These are phyloP conservation scores for Sechiopsis laciniata DNA, from an alignment of 306 rosid species.

Conservation along the genomic window DNA sequence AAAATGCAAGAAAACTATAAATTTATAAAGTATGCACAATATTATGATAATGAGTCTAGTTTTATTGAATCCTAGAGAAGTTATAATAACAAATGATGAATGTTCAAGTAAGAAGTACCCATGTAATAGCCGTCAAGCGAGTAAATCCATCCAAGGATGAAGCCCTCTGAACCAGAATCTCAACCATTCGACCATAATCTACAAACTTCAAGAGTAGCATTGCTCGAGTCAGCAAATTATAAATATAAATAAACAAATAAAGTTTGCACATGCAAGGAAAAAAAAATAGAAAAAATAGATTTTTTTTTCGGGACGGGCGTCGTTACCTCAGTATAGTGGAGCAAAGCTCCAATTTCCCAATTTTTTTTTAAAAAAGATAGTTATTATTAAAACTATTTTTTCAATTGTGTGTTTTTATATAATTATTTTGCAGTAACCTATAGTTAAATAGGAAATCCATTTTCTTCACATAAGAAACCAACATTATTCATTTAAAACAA, in stretches of 20 bases:
- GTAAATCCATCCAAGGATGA: slow-evolving; percentile 83
- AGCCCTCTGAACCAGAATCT: slow-evolving; percentile 91
- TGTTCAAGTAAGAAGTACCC: slow-evolving; percentile 52
- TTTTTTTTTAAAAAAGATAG: too few relatives aligned
- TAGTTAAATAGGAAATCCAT: not conserved
- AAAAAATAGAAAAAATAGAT: too few relatives aligned
- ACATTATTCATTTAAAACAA: not conserved
- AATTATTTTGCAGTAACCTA: slow-evolving; percentile 8
- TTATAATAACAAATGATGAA: slow-evolving; percentile 9
- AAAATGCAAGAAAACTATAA: slow-evolving; percentile 18
- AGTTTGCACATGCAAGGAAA: slow-evolving; percentile 6
- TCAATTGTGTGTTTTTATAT: not conserved
- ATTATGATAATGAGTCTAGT: not conserved
- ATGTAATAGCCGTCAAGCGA: slow-evolving; percentile 86
- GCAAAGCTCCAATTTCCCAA: too few relatives aligned
- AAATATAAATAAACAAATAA: slow-evolving; percentile 61
- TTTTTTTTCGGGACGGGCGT: too few relatives aligned
- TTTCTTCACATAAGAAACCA: not conserved
- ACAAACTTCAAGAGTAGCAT: slow-evolving; percentile 99
- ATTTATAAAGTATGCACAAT: not conserved
- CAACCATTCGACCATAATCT: slow-evolving; percentile 99
- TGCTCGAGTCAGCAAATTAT: slow-evolving; percentile 89
- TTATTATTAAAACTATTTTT: not conserved
- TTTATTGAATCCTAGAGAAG: not conserved
- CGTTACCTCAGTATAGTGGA: too few relatives aligned